Evolutionary conservation across 1,139 yeast species (phyloP).

Genomic region (Meyerozyma sp.): DNA sequence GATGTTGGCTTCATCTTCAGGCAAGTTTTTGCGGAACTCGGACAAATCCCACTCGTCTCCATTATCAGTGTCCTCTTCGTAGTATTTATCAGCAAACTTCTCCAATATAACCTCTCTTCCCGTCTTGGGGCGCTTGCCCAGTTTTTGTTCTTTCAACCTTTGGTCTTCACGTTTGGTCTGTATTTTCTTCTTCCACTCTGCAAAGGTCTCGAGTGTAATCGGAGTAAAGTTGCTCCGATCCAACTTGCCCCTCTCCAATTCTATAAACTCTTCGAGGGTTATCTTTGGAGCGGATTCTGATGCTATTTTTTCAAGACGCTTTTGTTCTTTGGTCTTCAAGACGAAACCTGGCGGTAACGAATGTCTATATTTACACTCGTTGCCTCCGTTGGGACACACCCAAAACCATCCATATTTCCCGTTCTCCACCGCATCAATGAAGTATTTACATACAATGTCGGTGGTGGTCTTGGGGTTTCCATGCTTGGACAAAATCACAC

Average conservation of each 20-base stretch:
- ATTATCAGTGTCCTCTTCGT: conserved; percentile 41
- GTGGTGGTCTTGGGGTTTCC: conserved; percentile 95
- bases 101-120: conserved; percentile 82
- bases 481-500: conserved; percentile 83
- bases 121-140: conserved; percentile 46
- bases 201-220: conserved; percentile 78
- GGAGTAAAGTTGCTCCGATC: conserved; percentile 81
- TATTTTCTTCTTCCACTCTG: conserved; percentile 76
- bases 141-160: conserved; percentile 46
- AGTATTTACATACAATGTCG: conserved; percentile 88
- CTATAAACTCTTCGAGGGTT: conserved; percentile 92
- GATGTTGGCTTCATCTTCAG: conserved; percentile 30
- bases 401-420: conserved; percentile 99
- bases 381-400: conserved; percentile 95
- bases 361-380: conserved; percentile 89
- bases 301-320: conserved; percentile 82
- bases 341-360: conserved; percentile 97
- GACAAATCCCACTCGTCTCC: conserved; percentile 73
- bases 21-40: conserved; percentile 48
- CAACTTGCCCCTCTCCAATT: conserved; percentile 83
- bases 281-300: conserved; percentile 83
- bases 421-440: conserved; percentile 95
- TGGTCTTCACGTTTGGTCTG: conserved; percentile 56
- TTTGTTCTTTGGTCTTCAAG: conserved; percentile 93
- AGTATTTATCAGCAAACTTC: conserved; percentile 62